A percentile compares a stretch with the other conserved stretches of the same genome.
phyloP scores from a whole-genome alignment of 2,329 filamentous ascomycete genomes.

The Colletotrichum acutatum region DNA sequence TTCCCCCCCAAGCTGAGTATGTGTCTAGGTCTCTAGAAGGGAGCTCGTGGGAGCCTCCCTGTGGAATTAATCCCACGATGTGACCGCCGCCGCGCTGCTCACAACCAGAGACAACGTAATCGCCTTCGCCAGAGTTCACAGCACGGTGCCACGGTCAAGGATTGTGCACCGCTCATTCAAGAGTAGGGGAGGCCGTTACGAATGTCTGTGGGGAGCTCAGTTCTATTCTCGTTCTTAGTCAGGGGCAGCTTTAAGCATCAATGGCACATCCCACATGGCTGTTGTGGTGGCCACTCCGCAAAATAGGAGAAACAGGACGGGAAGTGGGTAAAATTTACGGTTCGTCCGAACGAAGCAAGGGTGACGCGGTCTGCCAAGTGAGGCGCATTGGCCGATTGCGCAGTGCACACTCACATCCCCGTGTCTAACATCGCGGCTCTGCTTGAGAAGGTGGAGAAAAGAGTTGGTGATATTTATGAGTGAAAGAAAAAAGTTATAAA shows the following conservation, averaged over 20 bases:
- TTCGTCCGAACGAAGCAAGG: conserved; percentile 13
- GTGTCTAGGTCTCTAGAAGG: no score
- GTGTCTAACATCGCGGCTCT: conserved; percentile 4
- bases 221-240: background rate
- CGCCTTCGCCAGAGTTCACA: background rate
- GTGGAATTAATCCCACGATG: background rate
- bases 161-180: background rate
- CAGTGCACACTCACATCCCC: conserved; percentile 2
- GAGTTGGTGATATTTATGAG: background rate
- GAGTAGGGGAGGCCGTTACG: background rate
- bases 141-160: background rate
- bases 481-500: conserved; percentile 8
- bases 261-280: background rate
- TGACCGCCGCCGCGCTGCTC: no score
- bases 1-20: no score
- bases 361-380: conserved; percentile 15
- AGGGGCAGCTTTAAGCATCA: background rate
- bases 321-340: conserved; percentile 16
- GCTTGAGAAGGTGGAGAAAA: background rate
- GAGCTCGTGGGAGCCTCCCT: no score
- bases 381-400: conserved; percentile 25
- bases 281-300: background rate
- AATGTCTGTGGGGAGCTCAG: background rate
- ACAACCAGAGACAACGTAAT: no score
- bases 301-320: conserved; percentile 13